Conservation (phyloP, 129 eudicot species). For the Centella asiatica region DNA sequence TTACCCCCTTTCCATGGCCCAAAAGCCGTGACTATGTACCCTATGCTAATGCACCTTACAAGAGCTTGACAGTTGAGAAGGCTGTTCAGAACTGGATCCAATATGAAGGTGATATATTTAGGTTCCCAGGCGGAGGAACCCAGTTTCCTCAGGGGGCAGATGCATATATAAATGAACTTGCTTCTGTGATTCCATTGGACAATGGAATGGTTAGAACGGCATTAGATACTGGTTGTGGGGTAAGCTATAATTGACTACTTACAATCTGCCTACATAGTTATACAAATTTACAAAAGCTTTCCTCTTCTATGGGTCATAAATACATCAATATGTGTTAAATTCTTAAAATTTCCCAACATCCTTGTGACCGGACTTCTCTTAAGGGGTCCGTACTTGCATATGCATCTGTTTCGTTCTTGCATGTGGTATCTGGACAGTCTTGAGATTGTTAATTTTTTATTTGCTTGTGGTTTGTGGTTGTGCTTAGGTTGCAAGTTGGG, state of each 20-base stretch:
- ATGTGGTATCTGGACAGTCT: neutral
- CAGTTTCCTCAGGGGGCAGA: constrained; percentile 47
- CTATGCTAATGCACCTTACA: constrained; percentile 44
- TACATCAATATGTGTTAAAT: no score
- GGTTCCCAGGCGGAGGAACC: constrained; percentile 39
- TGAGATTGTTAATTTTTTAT: neutral
- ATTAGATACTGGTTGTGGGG: constrained; percentile 52
- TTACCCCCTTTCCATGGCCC: constrained; percentile 51
- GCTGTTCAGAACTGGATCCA: constrained; percentile 19
- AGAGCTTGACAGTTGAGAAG: constrained; percentile 30
- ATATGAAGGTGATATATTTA: constrained; percentile 45
- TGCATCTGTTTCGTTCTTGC: no score
- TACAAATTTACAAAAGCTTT: neutral
- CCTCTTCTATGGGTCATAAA: no score
- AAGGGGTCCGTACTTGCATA: no score
- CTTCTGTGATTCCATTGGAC: constrained; percentile 37
- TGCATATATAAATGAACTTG: constrained; percentile 41
- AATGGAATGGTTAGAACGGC: constrained; percentile 41
- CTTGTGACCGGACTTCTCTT: neutral
- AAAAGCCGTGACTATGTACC: constrained; percentile 48
- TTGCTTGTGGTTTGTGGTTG: neutral
- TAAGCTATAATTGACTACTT: neutral
- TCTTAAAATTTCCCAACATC: no score
- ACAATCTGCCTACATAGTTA: neutral
- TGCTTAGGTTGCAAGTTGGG: constrained; percentile 52